Conservation (phyloP, 768 basidiomycete genomes). For the Filobasidium wieringae region DNA sequence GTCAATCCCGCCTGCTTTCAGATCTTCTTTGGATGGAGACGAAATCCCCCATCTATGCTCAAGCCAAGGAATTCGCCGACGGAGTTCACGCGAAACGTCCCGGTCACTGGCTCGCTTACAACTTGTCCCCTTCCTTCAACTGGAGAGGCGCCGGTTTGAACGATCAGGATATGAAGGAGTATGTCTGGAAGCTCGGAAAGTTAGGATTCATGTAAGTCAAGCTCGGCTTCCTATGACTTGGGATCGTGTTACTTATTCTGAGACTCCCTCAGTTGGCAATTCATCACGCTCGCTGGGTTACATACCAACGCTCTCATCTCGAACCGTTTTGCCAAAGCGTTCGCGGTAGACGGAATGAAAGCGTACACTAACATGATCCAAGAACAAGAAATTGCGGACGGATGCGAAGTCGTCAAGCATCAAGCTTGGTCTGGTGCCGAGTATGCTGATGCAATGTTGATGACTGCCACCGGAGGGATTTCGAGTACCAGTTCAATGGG, state of each 20-base stretch:
- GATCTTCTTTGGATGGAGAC: constrained; percentile 48
- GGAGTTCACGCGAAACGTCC: constrained; percentile 60
- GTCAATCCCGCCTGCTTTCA: not conserved
- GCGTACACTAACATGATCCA: constrained; percentile 95
- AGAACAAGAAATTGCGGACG: constrained; percentile 79
- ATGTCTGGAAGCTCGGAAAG: constrained; percentile 53
- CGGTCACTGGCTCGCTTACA: constrained; percentile 91
- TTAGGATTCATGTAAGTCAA: constrained; percentile 67
- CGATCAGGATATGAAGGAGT: constrained; percentile 65
- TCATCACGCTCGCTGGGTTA: constrained; percentile 92
- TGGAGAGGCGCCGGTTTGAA: constrained; percentile 70
- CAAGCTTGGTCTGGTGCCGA: constrained; percentile 97
- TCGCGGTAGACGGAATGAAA: constrained; percentile 93
- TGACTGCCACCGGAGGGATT: constrained; percentile 93
- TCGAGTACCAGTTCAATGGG: constrained; percentile 99
- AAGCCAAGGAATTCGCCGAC: constrained; percentile 81
- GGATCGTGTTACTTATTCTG: not conserved
- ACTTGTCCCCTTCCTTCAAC: constrained; percentile 69
- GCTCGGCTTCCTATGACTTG: not conserved
- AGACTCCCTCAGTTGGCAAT: constrained; percentile 53
- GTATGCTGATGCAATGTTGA: constrained; percentile 78
- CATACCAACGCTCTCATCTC: constrained; percentile 97
- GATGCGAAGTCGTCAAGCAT: constrained; percentile 91
- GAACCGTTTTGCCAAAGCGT: constrained; percentile 78
- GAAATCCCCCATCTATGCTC: constrained; percentile 78